These are phyloP conservation scores for Saussurea involucrata DNA, from an alignment of 129 eudicot species.

Conservation along the genomic window DNA sequence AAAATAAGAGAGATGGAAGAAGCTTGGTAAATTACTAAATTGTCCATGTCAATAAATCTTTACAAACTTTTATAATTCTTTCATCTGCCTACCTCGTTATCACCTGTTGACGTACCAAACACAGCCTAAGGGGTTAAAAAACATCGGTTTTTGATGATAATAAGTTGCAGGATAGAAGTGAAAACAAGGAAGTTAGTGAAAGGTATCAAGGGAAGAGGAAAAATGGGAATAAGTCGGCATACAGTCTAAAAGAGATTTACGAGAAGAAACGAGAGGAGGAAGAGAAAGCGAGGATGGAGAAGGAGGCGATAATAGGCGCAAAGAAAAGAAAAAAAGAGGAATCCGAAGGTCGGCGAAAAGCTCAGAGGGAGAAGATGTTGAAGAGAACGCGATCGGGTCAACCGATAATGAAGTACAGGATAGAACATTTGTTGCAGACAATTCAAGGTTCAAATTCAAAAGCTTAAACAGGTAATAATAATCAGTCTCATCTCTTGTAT, in stretches of 20 bases:
- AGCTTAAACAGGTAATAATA: neutral
- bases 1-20: too few relatives aligned
- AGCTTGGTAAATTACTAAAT: neutral
- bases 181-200: slow-evolving; percentile 19
- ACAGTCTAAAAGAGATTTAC: slow-evolving; percentile 51
- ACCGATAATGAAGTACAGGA: slow-evolving; percentile 91
- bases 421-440: slow-evolving; percentile 77
- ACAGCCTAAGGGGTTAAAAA: neutral
- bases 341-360: slow-evolving; percentile 57
- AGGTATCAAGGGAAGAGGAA: slow-evolving; percentile 27
- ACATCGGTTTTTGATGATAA: neutral
- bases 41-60: neutral
- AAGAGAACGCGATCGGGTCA: slow-evolving; percentile 87
- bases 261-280: slow-evolving; percentile 63
- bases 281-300: slow-evolving; percentile 70
- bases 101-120: neutral
- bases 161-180: slow-evolving; percentile 42
- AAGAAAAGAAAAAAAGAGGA: slow-evolving; percentile 54
- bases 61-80: neutral
- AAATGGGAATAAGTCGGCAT: slow-evolving; percentile 33
- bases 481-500: neutral
- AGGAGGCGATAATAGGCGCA: slow-evolving; percentile 56
- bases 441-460: slow-evolving; percentile 43
- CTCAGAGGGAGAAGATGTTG: slow-evolving; percentile 58
- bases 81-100: neutral